Evolutionary conservation across 306 rosid species (phyloP), one percentile per base, ranked within the genome.

Genomic region (Vigna nakashimae): DNA sequence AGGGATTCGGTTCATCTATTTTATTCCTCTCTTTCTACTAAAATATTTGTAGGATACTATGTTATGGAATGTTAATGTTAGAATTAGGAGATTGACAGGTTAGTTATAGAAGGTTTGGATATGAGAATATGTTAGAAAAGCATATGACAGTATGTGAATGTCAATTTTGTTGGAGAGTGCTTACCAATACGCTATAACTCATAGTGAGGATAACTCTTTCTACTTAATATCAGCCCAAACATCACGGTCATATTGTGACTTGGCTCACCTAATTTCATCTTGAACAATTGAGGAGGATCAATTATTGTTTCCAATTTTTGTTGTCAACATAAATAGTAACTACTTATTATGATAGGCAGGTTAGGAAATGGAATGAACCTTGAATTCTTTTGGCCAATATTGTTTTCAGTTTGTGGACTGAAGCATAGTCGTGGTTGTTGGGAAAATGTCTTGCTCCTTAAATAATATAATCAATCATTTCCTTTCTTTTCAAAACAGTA

Each of bases 61-160:
- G 46, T 22, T 34, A 62, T 32, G 6, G 46, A 64, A 36, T 36
- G 50, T 4, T n/a, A 38, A 9, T 17, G 14, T 59, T 59, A 14
- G 65, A 38, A n/a, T 55, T 20, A 20, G 20, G 78, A 46, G 43
- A 43, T 42, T 51, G 53, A 68, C 42, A 56, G 45, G 56, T 75
- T 50, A 40, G 59, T 68, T 60, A 0, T 5, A 57, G n/a, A 28
- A 58, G 36, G 36, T 10, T 57, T 57, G 63, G n/a, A 22, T 11
- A 10, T 20, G 63, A 57, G 36, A 57, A 57, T 57, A 22, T 22
- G 16, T 11, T 7, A 4, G 36, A 57, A 24, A 58, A 58, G 9
- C 12, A 7, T 58, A 5, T 59, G 6, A 30, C 5, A 4, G 5
- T 30, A 30, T 59, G 14, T 59, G 18, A 59, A 13, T 59, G 40